Evolutionary conservation across 192 early-diverging fungal species (phyloP), one percentile per base, ranked within the genome.

Genomic region (Umbelopsis isabellina): DNA sequence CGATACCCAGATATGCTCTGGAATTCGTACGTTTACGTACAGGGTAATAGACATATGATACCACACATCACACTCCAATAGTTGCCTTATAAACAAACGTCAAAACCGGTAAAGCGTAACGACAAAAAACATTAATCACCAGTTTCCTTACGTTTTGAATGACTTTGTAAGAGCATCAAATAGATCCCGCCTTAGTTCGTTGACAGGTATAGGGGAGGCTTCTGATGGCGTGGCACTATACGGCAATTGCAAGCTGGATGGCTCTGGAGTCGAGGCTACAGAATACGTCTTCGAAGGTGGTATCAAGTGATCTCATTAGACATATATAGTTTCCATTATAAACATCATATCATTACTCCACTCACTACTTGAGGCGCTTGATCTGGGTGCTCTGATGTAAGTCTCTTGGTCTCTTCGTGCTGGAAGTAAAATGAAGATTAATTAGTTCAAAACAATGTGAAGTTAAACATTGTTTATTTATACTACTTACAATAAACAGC

Each of bases 11-110:
- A 61, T 61, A n/a, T 35, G 30, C 30, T 61, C 55, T 6, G 55
- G 55, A n/a, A 61, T 61, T 30, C 55, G 27, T 11, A 61, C 55
- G 12, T 61, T 61, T 23, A 61, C 55, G 15, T 61, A 61, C 27
- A 61, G 30, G 4, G 55, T 35, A 2, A 61, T 6, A 6, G 25
- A 61, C 25, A 8, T 61, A 30, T 61, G 33, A 12, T 35, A 25
- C 1, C 4, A 11, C 1, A 30, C 30, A 35, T 61, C 55, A 35
- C 55, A 61, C 15, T 61, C 55, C n/a, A 61, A 35, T 35, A 61
- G 18, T 61, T 61, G 55, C 2, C 55, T 61, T 30, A 30, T 30
- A 23, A 21, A 52, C 51, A 21, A n/a, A 41, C 1, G 37, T 41
- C 37, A 41, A 41, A 41, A 41, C 37, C 7, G 37, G 37, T 41